Percentiles rank a stretch among this genome's conserved stretches.
These are phyloP conservation scores for Eutypa lata DNA, from an alignment of 2,329 filamentous ascomycete genomes.

Conservation along the genomic window DNA sequence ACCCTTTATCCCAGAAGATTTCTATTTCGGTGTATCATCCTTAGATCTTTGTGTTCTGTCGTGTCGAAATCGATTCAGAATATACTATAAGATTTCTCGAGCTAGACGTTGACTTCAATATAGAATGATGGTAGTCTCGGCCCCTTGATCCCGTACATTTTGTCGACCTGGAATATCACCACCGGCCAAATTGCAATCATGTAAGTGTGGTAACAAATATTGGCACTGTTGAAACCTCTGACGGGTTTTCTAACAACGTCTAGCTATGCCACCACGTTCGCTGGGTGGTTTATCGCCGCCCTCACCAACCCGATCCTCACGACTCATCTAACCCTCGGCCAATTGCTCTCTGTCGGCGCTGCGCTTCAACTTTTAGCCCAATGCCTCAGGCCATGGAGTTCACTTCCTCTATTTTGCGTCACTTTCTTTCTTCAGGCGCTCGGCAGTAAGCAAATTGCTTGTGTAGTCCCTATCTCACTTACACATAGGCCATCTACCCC, in stretches of 20 bases:
- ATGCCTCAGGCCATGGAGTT: constrained; percentile 51
- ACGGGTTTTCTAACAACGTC: background rate
- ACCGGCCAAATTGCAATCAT: constrained; percentile 28
- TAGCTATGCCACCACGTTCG: constrained; percentile 54
- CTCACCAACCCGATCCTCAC: constrained; percentile 52
- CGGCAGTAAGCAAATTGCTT: constrained; percentile 37
- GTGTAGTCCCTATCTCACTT: no score
- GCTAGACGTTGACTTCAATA: no score
- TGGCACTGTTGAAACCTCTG: no score
- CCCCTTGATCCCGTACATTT: constrained; percentile 60
- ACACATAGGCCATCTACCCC: background rate
- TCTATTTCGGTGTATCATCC: no score
- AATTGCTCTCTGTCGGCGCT: constrained; percentile 55
- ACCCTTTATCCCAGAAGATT: no score
- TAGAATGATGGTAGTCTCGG: constrained; percentile 62
- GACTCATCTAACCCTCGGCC: constrained; percentile 51
- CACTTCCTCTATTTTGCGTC: constrained; percentile 54
- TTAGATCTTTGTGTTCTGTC: no score
- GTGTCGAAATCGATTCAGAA: no score
- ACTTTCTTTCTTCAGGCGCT: constrained; percentile 58
- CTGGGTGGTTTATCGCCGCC: constrained; percentile 58
- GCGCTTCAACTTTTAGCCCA: constrained; percentile 52
- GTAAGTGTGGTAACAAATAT: constrained; percentile 9
- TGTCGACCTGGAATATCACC: constrained; percentile 48
- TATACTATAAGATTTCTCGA: no score